phyloP scores from a whole-genome alignment of 2,329 filamentous ascomycete species.

The Penicillium sp. region DNA sequence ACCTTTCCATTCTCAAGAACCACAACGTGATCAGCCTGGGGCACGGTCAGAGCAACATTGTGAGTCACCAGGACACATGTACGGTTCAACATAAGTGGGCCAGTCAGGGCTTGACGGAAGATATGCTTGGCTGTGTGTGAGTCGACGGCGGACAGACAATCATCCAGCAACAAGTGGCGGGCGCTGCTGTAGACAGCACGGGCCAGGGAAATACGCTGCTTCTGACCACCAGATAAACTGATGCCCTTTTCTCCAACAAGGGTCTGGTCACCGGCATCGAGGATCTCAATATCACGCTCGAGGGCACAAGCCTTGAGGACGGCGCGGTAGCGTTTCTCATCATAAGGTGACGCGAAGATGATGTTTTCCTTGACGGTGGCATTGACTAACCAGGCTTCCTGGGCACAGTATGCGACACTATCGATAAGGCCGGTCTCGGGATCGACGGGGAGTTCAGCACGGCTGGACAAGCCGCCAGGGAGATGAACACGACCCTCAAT shows the following conservation, averaged over 20 bases:
- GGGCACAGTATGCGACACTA: constrained; percentile 92
- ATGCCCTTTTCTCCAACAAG: constrained; percentile 97
- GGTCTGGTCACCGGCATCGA: constrained; percentile 90
- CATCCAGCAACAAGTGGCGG: constrained; percentile 85
- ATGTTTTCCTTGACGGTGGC: constrained; percentile 96
- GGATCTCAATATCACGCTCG: constrained; percentile 86
- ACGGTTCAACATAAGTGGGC: constrained; percentile 81
- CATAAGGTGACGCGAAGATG: constrained; percentile 78
- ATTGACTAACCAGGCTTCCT: constrained; percentile 96
- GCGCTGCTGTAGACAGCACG: constrained; percentile 96
- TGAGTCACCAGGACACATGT: constrained; percentile 97
- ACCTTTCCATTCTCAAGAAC: constrained; percentile 86
- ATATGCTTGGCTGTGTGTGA: constrained; percentile 98
- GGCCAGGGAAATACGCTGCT: constrained; percentile 95
- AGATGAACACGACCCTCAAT: constrained; percentile 79
- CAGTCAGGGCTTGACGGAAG: constrained; percentile 88
- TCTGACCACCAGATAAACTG: constrained; percentile 93
- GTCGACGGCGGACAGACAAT: constrained; percentile 94
- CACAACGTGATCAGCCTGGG: constrained; percentile 78
- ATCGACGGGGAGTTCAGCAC: constrained; percentile 81
- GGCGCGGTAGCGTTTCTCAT: constrained; percentile 80
- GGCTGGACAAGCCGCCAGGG: constrained; percentile 75
- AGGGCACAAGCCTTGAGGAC: constrained; percentile 91
- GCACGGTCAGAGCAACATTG: constrained; percentile 86
- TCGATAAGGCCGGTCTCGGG: constrained; percentile 85